These are phyloP conservation scores for Mortierella sp. DNA, from an alignment of 371 early-diverging fungal species.

Conservation along the genomic window DNA sequence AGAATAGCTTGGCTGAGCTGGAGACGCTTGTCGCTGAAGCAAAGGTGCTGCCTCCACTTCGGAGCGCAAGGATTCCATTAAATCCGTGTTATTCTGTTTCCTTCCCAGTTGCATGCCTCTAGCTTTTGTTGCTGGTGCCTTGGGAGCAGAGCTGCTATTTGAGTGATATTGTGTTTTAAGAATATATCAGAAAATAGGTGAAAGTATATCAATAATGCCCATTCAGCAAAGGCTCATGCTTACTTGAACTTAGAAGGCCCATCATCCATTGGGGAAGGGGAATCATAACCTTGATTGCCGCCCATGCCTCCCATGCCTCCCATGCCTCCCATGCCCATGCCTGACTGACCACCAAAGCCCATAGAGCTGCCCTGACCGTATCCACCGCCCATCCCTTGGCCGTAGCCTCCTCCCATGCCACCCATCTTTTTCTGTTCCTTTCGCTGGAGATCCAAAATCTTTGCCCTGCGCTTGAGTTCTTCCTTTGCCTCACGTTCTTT, in stretches of 20 bases:
- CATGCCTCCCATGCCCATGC: constrained; percentile 56
- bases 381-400: constrained; percentile 64
- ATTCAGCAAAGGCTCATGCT: not conserved
- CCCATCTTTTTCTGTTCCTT: constrained; percentile 73
- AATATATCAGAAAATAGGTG: not conserved
- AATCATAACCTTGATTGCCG: constrained; percentile 61
- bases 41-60: constrained; percentile 71
- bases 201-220: not conserved
- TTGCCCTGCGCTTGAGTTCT: constrained; percentile 92
- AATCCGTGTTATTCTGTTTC: constrained; percentile 82
- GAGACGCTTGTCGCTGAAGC: constrained; percentile 40
- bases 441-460: constrained; percentile 91
- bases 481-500: constrained; percentile 98
- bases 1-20: constrained; percentile 36
- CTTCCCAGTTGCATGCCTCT: constrained; percentile 95
- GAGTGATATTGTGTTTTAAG: not conserved
- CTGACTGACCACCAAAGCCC: constrained; percentile 59
- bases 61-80: constrained; percentile 85
- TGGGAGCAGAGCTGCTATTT: constrained; percentile 45
- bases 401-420: constrained; percentile 41
- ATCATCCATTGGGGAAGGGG: constrained; percentile 43
- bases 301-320: constrained; percentile 59
- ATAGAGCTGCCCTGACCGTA: constrained; percentile 58
- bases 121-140: constrained; percentile 68
- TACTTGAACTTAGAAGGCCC: constrained; percentile 42